Evolutionary conservation across 202 grass and related monocot species (phyloP).

Genomic region (Brachypodium distachyon): DNA sequence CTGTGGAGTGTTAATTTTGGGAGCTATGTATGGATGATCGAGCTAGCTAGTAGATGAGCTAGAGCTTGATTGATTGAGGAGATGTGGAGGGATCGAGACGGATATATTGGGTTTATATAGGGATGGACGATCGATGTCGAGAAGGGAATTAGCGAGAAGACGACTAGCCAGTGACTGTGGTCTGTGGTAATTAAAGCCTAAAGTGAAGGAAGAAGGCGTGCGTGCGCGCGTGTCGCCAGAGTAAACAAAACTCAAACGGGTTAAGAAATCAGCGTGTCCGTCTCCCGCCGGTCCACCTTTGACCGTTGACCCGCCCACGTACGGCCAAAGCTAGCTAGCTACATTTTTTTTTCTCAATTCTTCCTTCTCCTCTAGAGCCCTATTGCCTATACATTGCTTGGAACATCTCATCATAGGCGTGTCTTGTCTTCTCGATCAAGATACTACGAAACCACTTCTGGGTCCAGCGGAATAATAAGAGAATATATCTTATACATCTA

Average conservation of each 20-base stretch:
- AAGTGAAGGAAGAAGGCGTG: slow-evolving; percentile 23
- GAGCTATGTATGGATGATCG: not conserved
- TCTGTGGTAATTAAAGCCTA: not conserved
- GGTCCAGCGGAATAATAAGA: too few relatives aligned
- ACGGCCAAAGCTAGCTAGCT: not conserved
- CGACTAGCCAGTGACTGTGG: not conserved
- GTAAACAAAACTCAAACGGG: slow-evolving; percentile 2
- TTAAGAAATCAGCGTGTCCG: not conserved
- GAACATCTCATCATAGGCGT: too few relatives aligned
- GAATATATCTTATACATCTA: too few relatives aligned
- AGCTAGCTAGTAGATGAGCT: too few relatives aligned
- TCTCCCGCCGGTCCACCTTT: not conserved
- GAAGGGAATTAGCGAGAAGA: not conserved
- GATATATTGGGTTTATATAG: slow-evolving; percentile 8
- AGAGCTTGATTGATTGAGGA: not conserved
- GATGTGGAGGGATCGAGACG: not conserved
- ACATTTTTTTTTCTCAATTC: not conserved
- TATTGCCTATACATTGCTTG: too few relatives aligned
- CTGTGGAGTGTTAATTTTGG: not conserved
- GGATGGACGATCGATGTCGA: not conserved
- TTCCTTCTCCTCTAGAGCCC: not conserved
- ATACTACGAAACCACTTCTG: too few relatives aligned
- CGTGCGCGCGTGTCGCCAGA: slow-evolving; percentile 5
- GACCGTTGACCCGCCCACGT: slow-evolving; percentile 5
- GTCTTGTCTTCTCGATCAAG: too few relatives aligned